Evolutionary conservation across 805 yeast species (phyloP).

Genomic region (Cephaloascus fragrans): DNA sequence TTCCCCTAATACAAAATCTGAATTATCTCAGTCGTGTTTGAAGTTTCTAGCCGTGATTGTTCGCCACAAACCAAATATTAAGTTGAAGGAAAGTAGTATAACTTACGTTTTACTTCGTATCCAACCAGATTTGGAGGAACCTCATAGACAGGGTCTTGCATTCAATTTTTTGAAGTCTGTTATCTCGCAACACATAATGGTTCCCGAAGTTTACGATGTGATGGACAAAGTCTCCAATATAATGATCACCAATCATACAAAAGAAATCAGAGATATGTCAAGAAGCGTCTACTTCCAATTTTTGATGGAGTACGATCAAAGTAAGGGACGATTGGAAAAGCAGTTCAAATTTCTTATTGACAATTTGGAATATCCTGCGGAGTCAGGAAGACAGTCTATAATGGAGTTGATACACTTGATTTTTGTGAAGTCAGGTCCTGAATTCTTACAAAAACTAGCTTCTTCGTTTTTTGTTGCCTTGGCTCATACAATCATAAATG

Average conservation of each 20-base stretch:
- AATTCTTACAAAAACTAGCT: constrained; percentile 48
- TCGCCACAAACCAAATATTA: constrained; percentile 56
- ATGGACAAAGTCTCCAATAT: constrained; percentile 74
- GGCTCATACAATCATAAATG: constrained; percentile 68
- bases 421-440: constrained; percentile 53
- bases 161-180: constrained; percentile 75
- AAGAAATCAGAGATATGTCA: constrained; percentile 74
- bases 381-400: constrained; percentile 80
- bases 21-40: constrained; percentile 70
- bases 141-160: constrained; percentile 80
- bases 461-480: constrained; percentile 78
- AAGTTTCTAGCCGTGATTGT: constrained; percentile 65
- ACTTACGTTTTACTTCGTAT: constrained; percentile 64
- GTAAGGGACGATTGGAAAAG: constrained; percentile 72
- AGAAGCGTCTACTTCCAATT: constrained; percentile 78
- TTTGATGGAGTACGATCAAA: constrained; percentile 90
- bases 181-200: constrained; percentile 59
- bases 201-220: constrained; percentile 85
- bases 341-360: constrained; percentile 74
- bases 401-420: constrained; percentile 76
- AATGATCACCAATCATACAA: constrained; percentile 84
- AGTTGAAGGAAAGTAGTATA: constrained; percentile 60
- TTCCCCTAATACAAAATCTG: constrained; percentile 68
- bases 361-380: constrained; percentile 77
- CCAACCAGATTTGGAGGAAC: constrained; percentile 84